Conservation (phyloP, 257 asterid genomes). For the Penstemon davidsonii region DNA sequence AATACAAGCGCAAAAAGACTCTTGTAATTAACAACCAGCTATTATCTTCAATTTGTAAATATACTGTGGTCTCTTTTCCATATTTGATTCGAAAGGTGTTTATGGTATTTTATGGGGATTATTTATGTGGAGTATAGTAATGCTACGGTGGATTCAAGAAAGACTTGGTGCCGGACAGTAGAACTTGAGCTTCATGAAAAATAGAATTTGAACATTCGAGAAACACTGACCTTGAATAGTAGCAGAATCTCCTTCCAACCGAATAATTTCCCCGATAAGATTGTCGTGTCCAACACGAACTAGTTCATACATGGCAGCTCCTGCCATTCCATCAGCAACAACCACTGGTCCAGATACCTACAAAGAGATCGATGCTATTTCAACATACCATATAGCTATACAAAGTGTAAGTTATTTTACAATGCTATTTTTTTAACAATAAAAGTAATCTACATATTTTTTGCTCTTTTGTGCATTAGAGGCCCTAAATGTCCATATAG, state of each 20-base stretch:
- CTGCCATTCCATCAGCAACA: slow-evolving; percentile 76
- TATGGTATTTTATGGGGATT: slow-evolving; percentile 10
- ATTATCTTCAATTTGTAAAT: slow-evolving; percentile 2
- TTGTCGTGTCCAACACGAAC: slow-evolving; percentile 81
- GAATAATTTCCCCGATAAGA: slow-evolving; percentile 74
- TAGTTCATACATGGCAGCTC: slow-evolving; percentile 81
- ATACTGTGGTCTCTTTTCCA: slow-evolving; percentile 1
- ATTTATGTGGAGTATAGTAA: not conserved
- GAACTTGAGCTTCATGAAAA: not conserved
- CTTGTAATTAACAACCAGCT: slow-evolving; percentile 9
- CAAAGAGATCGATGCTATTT: not conserved
- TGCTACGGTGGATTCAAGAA: not conserved
- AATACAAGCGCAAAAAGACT: slow-evolving; percentile 25
- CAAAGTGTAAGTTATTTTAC: not conserved
- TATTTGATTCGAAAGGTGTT: not conserved
- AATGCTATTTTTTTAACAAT: not conserved
- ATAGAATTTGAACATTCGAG: not conserved
- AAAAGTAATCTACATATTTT: not conserved
- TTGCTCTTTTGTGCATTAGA: not conserved
- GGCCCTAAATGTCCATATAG: not conserved
- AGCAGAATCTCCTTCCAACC: slow-evolving; percentile 79
- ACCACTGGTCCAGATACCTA: slow-evolving; percentile 79
- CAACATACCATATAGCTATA: not conserved
- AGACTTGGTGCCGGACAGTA: slow-evolving; percentile 1
- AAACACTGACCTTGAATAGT: slow-evolving; percentile 60